A percentile compares a stretch with the other conserved stretches of the same genome.
These are phyloP conservation scores for Cardamine occulta DNA, from an alignment of 345 rosid genomes.

Conservation along the genomic window DNA sequence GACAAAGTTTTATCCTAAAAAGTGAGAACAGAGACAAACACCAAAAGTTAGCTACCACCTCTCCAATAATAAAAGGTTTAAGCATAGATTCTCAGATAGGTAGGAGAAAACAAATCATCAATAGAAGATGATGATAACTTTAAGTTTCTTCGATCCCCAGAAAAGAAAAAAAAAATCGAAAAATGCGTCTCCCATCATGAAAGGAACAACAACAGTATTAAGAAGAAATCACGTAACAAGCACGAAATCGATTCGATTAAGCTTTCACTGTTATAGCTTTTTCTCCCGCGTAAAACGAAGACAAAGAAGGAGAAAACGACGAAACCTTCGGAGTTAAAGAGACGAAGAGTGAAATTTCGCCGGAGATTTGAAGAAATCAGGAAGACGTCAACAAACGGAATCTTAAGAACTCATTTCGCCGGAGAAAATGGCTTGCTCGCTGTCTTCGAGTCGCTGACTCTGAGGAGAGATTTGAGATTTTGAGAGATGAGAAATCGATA, in stretches of 20 bases:
- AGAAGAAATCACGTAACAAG: constrained; percentile 27
- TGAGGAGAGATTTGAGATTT: constrained; percentile 10
- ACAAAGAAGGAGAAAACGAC: constrained; percentile 20
- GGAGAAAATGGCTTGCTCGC: background rate
- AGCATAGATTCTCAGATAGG: constrained; percentile 24
- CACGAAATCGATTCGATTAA: constrained; percentile 27
- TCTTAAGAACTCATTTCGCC: constrained; percentile 4
- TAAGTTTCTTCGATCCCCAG: background rate
- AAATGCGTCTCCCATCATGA: background rate
- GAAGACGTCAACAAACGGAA: constrained; percentile 20
- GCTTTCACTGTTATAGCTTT: constrained; percentile 4
- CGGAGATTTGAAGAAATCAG: constrained; percentile 25
- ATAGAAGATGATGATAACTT: background rate
- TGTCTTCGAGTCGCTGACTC: background rate
- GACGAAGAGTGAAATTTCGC: constrained; percentile 10
- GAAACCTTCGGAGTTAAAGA: constrained; percentile 26
- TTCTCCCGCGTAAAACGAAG: background rate
- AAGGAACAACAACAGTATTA: background rate
- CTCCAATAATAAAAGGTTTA: background rate
- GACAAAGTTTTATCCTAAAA: constrained; percentile 16
- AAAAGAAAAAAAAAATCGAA: background rate
- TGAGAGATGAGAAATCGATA: constrained; percentile 14
- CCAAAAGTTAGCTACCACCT: constrained; percentile 8
- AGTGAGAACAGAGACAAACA: constrained; percentile 30
- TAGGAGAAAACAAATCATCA: background rate